A percentile compares a stretch with the other conserved stretches of the same genome.
Evolutionary conservation across 1,284 basidiomycete genomes (phyloP).

Genomic region (Irpex rosettiformis): DNA sequence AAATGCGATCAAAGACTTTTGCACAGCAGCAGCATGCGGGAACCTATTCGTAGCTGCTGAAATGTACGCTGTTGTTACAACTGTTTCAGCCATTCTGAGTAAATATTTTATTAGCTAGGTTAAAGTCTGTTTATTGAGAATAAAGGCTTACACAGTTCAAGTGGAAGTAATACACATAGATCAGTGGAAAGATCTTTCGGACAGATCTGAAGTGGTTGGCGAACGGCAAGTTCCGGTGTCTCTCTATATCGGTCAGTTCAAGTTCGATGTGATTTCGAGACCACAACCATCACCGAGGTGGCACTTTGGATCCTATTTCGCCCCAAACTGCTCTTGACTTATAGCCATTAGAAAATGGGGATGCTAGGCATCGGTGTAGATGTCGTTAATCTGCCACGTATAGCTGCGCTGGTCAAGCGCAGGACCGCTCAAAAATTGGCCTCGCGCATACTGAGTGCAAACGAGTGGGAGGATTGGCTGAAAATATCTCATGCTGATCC

Average conservation of each 20-base stretch:
- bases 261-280: not conserved
- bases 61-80: conserved; percentile 59
- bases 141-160: no score
- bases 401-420: conserved; percentile 53
- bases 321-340: not conserved
- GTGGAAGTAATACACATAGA: not conserved
- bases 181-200: not conserved
- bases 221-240: not conserved
- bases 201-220: not conserved
- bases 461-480: conserved; percentile 47
- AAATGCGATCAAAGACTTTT: conserved; percentile 66
- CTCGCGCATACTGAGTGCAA: conserved; percentile 58
- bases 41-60: conserved; percentile 78
- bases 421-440: conserved; percentile 49
- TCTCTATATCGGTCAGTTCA: not conserved
- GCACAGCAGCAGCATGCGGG: conserved; percentile 59
- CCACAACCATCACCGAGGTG: not conserved
- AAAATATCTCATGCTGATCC: conserved; percentile 24
- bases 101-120: no score
- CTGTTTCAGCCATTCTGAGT: conserved; percentile 12
- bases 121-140: no score
- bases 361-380: conserved; percentile 55
- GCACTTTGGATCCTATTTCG: not conserved
- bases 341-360: not conserved
- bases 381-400: conserved; percentile 67